Conservation (phyloP, 441 rosid species). For the Codiaeum variegatum region DNA sequence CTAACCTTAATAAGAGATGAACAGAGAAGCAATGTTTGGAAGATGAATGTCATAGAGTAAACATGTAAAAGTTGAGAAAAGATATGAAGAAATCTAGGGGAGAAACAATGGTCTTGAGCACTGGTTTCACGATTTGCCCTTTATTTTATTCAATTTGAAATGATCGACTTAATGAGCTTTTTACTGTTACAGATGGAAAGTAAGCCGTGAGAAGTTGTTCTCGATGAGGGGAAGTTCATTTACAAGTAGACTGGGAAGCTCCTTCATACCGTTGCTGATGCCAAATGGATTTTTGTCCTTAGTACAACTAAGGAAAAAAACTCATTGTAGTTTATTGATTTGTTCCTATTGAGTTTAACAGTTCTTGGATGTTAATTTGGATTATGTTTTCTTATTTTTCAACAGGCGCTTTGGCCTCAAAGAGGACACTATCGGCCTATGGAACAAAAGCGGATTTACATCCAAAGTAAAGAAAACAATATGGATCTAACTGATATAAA, state of each 20-base stretch:
- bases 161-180: conserved; percentile 17
- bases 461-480: conserved; percentile 63
- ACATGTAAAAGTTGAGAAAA: conserved; percentile 71
- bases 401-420: conserved; percentile 94
- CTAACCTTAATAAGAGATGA: conserved; percentile 84
- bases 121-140: conserved; percentile 38
- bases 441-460: no score
- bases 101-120: conserved; percentile 75
- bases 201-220: conserved; percentile 65
- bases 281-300: conserved; percentile 95
- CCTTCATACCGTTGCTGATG: conserved; percentile 55
- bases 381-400: conserved; percentile 5
- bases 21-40: conserved; percentile 74
- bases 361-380: not conserved
- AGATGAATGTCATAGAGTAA: conserved; percentile 58
- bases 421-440: conserved; percentile 98
- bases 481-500: conserved; percentile 70
- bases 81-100: conserved; percentile 87
- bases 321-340: not conserved
- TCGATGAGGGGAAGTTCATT: conserved; percentile 56
- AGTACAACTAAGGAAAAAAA: conserved; percentile 54
- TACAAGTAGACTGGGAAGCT: conserved; percentile 60
- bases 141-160: conserved; percentile 3
- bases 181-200: conserved; percentile 64
- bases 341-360: not conserved